Evolutionary conservation across 441 rosid species (phyloP), one percentile per base, ranked within the genome.

Genomic region (Geranium incanum): DNA sequence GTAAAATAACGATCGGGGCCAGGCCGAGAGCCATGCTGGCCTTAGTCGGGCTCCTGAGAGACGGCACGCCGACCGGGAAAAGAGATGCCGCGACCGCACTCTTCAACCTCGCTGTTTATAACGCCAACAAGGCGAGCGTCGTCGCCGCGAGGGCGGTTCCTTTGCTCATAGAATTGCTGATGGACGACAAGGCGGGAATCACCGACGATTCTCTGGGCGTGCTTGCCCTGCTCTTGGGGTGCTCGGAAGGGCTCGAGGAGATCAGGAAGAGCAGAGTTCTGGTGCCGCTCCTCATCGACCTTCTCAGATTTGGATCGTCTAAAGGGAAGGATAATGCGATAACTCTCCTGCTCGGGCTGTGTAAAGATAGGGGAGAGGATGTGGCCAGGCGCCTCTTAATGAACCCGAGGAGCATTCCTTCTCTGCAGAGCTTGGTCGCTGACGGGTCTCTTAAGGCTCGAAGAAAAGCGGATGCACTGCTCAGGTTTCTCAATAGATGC

Each of bases 131-230:
- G 81, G 79, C 70, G 6, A 74, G 76, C 36, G 71, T 81, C 9
- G 81, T 84, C 16, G 18, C 43, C 9, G 79, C 88, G 0, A 87
- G 83, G 11, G 86, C 83, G 3, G 84, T 84, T 12, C 86, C 87
- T 52, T 72, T 89, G 78, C 89, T 89, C 8, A 77, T 86, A 64
- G 86, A 84, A 38, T 74, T 84, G 9, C 70, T 89, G 75, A 82
- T 83, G 89, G 89, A 84, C 19, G 95, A 86, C 64, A 83, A 74
- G 77, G 91, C 91, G 13, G 91, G 95, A 66, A 84, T 89, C 21
- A 87, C 89, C 1, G 95, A 89, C 33, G 90, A 87, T 67, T 84
- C 90, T 9, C 77, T 89, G 70, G 83, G 82, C 0, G 71, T 87
- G 70, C 74, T 89, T 50, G 75, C 87, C 12, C 8, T 79, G 36